Conservation (phyloP, 331 rosid species). For the Quercus phellos region DNA sequence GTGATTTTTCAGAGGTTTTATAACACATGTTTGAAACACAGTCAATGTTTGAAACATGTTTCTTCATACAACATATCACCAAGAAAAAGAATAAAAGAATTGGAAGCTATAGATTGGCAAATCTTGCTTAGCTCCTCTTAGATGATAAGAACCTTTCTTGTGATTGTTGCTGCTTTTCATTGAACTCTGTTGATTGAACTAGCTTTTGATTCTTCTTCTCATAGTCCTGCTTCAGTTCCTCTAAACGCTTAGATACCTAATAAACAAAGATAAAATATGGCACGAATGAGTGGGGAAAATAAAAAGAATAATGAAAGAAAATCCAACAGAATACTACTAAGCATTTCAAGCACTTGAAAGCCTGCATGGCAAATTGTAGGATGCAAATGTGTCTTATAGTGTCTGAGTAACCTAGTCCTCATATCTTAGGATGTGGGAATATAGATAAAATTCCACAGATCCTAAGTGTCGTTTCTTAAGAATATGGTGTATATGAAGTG, state of each 20-base stretch:
- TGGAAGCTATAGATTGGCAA: not conserved
- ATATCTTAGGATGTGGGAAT: not conserved
- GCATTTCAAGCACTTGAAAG: not conserved
- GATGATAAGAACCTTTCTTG: conserved; percentile 10
- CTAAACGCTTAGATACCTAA: conserved; percentile 76
- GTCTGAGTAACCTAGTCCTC: too few species aligned
- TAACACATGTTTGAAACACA: not conserved
- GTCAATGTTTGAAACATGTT: not conserved
- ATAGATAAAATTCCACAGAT: not conserved
- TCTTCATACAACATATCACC: not conserved
- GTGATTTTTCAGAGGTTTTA: not conserved
- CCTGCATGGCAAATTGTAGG: not conserved
- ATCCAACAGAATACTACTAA: not conserved
- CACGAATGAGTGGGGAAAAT: not conserved
- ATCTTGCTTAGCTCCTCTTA: not conserved
- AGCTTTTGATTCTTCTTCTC: conserved; percentile 59
- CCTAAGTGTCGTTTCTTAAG: not conserved
- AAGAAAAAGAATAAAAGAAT: not conserved
- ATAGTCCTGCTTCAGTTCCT: conserved; percentile 61
- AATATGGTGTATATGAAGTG: not conserved
- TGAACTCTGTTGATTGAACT: conserved; percentile 20
- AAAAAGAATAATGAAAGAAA: not conserved
- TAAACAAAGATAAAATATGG: conserved; percentile 3
- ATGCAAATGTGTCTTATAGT: too few species aligned
- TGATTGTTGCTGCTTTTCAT: conserved; percentile 26